Conservation (phyloP, 1,139 yeast species). For the Scheffersomyces stambukii region DNA sequence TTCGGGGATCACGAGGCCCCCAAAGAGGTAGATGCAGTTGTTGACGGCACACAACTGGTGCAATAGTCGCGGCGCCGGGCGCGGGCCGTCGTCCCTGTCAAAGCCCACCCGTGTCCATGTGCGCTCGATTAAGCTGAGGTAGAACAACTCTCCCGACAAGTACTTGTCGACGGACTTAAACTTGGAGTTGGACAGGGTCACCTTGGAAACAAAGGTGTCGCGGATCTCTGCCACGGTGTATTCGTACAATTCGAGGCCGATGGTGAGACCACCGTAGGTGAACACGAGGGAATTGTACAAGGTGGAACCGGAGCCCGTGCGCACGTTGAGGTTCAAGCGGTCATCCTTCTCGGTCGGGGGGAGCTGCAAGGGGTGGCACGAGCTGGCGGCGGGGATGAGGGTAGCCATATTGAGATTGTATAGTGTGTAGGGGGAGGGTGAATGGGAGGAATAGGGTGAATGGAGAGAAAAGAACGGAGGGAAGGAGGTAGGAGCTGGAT, state of each 20-base stretch:
- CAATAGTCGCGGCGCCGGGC: conserved; percentile 54
- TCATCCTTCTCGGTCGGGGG: conserved; percentile 47
- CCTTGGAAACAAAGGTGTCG: conserved; percentile 23
- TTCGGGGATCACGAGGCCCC: conserved; percentile 48
- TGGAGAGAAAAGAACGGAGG: no score
- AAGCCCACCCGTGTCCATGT: conserved; percentile 45
- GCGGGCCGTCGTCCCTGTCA: conserved; percentile 9
- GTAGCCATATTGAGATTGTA: conserved; percentile 31
- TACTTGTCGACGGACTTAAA: conserved; percentile 34
- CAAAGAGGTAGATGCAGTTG: conserved; percentile 53
- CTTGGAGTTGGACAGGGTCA: conserved; percentile 21
- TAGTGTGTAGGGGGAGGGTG: background rate
- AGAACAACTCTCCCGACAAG: conserved; percentile 54
- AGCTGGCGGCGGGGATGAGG: conserved; percentile 45
- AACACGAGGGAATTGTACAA: conserved; percentile 56
- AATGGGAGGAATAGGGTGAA: background rate
- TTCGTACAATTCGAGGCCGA: conserved; percentile 47
- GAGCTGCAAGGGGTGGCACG: conserved; percentile 43
- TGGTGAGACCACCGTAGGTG: conserved; percentile 65
- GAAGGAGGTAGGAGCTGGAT: no score
- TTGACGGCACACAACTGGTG: conserved; percentile 53
- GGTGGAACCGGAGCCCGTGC: conserved; percentile 65
- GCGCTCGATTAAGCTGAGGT: conserved; percentile 53
- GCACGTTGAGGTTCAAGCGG: conserved; percentile 46
- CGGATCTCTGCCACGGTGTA: conserved; percentile 30